Evolutionary conservation across 106 monocot genomes (phyloP), one percentile per base, ranked within the genome.

Genomic region (Dioscorea dumetorum): DNA sequence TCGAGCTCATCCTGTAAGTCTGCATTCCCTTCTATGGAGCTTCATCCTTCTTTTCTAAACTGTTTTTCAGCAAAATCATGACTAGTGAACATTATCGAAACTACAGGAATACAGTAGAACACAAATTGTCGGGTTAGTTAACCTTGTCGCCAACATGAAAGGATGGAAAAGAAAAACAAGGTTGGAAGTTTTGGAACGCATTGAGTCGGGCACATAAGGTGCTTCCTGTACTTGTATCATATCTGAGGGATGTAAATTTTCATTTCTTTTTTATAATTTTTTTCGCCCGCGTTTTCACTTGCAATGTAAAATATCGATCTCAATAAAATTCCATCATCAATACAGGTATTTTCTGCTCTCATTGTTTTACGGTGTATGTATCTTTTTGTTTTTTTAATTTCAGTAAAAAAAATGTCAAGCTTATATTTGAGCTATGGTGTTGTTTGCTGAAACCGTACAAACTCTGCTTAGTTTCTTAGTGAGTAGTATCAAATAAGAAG

Each of bases 101-200:
- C 48, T 79, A 63, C 84, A 97, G 95, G 91, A 86, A 74, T 97
- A 84, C 71, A 79, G 67, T 56, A 91, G 76, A 73, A 77, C 61
- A 54, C 95, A 97, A 73, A 79, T 97, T 54, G 75, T 83, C 32
- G 95, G 87, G 16, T 74, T 97, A 51, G 61, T 97, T n/a, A 92
- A 92, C 78, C 81, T 97, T 50, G 91, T 97, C 11, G 86, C 91
- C 14, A 74, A 80, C 57, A 84, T 87, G 86, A 97, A 89, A 72
- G 83, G 86, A 60, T 97, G 95, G 95, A 97, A 89, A 78, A 75
- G 86, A 66, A 97, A 92, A 68, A 87, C 86, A 34, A 89, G 88
- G 67, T 72, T 87, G 73, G 95, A 97, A 74, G 78, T 86, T 22
- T n/a, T 97, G 15, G 95, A 92, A 66, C 88, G 73, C 70, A 86